phyloP scores from a whole-genome alignment of 2,329 filamentous ascomycete genomes.

The Microsporum canis region DNA sequence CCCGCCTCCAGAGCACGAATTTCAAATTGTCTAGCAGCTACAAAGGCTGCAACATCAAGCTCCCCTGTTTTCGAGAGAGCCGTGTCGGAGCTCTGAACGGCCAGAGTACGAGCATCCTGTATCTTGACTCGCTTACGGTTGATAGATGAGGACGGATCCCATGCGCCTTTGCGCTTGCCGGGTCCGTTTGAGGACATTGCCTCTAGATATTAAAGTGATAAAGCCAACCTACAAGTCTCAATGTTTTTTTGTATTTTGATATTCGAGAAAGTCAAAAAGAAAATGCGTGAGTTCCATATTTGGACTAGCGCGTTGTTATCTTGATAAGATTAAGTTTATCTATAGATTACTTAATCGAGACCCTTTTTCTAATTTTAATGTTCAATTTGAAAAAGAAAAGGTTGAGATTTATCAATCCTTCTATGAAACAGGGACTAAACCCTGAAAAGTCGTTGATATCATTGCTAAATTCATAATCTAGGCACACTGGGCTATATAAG shows the following conservation, averaged over 20 bases:
- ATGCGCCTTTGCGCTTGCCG: constrained; percentile 1
- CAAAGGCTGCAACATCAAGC: constrained; percentile 72
- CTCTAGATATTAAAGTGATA: neutral
- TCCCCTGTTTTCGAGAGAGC: constrained; percentile 55
- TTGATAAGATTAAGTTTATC: neutral
- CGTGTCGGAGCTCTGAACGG: constrained; percentile 35
- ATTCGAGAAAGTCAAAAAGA: neutral
- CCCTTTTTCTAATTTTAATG: neutral
- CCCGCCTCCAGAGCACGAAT: constrained; percentile 74
- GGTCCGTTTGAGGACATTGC: neutral
- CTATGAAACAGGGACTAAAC: neutral
- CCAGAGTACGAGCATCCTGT: constrained; percentile 33
- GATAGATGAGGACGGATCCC: neutral
- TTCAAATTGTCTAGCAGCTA: constrained; percentile 78
- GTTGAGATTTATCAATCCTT: neutral
- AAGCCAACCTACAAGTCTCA: neutral
- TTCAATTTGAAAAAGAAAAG: neutral
- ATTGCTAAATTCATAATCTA: constrained; percentile 1
- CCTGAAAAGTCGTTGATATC: neutral
- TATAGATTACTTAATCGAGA: neutral
- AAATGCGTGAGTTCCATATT: neutral
- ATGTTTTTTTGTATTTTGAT: neutral
- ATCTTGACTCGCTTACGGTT: constrained; percentile 35
- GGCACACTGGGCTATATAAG: neutral
- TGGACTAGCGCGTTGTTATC: neutral